Base-by-base conservation (phyloP, 2,329 filamentous ascomycete genomes). In the Capronia americana region DNA sequence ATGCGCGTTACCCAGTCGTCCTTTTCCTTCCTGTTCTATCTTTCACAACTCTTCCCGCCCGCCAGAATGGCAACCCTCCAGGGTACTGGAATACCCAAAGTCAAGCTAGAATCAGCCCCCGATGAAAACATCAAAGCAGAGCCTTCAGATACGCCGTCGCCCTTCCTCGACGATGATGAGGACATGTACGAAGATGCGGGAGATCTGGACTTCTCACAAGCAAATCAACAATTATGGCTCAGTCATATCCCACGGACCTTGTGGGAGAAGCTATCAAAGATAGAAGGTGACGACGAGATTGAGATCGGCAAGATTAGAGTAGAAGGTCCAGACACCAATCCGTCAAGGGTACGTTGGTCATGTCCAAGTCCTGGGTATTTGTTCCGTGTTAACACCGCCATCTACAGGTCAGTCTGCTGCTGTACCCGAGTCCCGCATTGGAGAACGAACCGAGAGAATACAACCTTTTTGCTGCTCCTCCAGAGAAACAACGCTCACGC, bases 401-500 rank as follows among this genome's bases (percentile, higher is more conserved):
- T 20, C 14, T 10, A 69, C 79, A 89, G 76, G 90, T 96, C 75
- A 85, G 85, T 71, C 76, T 89, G 80, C 85, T 92, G 69, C 84
- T 97, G 85, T 73, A 84, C 84, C 84, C 88, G 59, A 82, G 90
- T 58, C 82, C 86, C 7, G 84, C 88, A 69, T 92, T 96, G 76
- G 85, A 90, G 72, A 81, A 85, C 4, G 84, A 97, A n/a, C 93
- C 93, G 11, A 92, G 92, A 75, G 92, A 96, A 75, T 99, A 97
- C 79, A 87, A 92, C 71, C 81, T 98, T 65, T 88, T 92, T 55
- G 84, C 92, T 55, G 88, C 86, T 26, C 85, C 87, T 48, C 77
- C 82, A 50, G 80, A 86, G 10, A 77, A 78, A 66, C 75, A 75
- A 44, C 72, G 76, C 32, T 74, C 75, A 8, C 78, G 78, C 65